Percentiles rank a stretch among this genome's conserved stretches.
Conservation (phyloP, 2,329 filamentous ascomycete genomes). For the Verticillium nonalfalfae region DNA sequence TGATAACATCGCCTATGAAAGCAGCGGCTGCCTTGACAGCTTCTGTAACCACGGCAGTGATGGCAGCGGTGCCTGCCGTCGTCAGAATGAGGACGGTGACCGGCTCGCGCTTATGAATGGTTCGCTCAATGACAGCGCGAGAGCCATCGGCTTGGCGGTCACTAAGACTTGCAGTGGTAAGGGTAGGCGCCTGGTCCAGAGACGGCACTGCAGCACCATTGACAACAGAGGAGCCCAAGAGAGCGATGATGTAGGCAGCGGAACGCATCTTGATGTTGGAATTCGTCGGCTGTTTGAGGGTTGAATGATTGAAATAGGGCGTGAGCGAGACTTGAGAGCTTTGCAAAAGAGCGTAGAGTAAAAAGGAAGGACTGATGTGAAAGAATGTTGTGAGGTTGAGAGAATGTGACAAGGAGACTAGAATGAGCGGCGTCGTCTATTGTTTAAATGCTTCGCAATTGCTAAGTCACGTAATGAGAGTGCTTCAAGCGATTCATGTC, state of each 20-base stretch:
- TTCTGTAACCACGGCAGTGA: neutral
- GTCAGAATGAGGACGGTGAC: neutral
- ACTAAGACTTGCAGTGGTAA: neutral
- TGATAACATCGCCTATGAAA: neutral
- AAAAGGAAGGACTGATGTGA: too few relatives aligned
- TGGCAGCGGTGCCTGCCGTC: neutral
- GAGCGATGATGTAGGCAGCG: neutral
- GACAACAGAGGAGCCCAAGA: constrained; percentile 1
- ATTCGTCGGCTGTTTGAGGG: neutral
- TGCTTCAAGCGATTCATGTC: too few relatives aligned
- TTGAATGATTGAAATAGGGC: neutral
- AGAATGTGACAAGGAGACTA: too few relatives aligned
- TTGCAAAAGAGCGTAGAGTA: too few relatives aligned
- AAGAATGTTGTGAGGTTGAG: too few relatives aligned
- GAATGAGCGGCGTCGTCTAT: too few relatives aligned
- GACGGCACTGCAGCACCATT: neutral
- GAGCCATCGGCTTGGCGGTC: neutral
- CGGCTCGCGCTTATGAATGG: constrained; percentile 1
- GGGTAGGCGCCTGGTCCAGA: neutral
- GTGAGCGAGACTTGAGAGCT: too few relatives aligned
- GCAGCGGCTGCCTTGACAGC: neutral
- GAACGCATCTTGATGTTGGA: constrained; percentile 1
- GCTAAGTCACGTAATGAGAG: too few relatives aligned
- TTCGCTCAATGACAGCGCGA: neutral
- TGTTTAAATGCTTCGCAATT: too few relatives aligned